These are phyloP conservation scores for Rhodotorula sp. DNA, from an alignment of 1,284 basidiomycete species.

Conservation along the genomic window DNA sequence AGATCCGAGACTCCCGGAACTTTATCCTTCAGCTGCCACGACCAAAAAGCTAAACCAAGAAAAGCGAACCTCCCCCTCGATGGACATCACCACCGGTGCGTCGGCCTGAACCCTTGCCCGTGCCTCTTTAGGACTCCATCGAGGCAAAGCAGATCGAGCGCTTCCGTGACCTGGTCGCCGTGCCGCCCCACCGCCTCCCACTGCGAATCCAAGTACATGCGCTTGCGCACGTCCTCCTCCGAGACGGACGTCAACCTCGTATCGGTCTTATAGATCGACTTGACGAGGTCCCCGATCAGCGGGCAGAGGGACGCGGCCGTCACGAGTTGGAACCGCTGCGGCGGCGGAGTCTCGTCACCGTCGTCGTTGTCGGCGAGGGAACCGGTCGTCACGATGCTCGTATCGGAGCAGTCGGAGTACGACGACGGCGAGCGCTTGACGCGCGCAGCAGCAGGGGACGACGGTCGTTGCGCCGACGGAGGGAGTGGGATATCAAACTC, in stretches of 20 bases:
- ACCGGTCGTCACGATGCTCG: constrained; percentile 3
- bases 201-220: constrained; percentile 7
- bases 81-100: neutral
- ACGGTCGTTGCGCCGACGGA: neutral
- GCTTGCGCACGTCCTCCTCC: constrained; percentile 8
- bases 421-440: neutral
- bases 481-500: neutral
- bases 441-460: neutral
- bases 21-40: no score
- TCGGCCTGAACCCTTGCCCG: constrained; percentile 13
- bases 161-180: constrained; percentile 10
- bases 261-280: neutral
- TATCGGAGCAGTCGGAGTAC: neutral
- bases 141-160: constrained; percentile 5
- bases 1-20: no score
- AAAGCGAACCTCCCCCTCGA: neutral
- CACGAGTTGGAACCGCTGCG: constrained; percentile 18
- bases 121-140: neutral
- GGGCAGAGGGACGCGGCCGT: constrained; percentile 13
- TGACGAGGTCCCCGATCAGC: constrained; percentile 1
- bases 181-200: constrained; percentile 25
- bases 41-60: neutral
- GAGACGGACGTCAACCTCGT: constrained; percentile 2
- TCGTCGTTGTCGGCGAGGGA: neutral
- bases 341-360: neutral